Conservation (phyloP, 169 alveolate species). For the Neospora caninum region DNA sequence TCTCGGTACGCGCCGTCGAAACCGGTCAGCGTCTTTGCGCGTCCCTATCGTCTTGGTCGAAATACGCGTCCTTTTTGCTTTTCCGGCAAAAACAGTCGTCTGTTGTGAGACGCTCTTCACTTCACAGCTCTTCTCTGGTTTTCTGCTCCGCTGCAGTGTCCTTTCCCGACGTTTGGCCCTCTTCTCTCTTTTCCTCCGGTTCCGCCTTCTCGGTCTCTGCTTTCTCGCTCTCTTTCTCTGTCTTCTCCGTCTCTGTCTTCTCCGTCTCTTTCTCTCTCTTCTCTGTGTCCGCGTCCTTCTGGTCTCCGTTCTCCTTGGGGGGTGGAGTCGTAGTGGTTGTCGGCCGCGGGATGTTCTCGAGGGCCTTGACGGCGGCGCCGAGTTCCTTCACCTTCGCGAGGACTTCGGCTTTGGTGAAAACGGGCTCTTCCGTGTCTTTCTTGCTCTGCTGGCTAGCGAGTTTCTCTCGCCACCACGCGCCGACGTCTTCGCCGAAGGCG, state of each 20-base stretch:
- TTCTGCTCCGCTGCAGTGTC: background rate
- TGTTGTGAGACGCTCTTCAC: too few relatives aligned
- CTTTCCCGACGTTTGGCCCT: background rate
- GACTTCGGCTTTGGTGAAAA: conserved; percentile 64
- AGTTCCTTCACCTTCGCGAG: conserved; percentile 30
- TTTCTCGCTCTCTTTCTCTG: background rate
- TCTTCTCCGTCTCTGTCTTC: background rate
- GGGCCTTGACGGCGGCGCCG: background rate
- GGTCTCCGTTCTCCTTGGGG: background rate
- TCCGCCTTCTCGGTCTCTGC: background rate
- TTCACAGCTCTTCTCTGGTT: conserved; percentile 41
- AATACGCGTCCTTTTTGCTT: too few relatives aligned
- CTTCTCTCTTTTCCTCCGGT: background rate
- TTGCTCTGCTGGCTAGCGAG: conserved; percentile 40
- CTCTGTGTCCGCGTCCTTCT: background rate
- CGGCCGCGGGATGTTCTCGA: conserved; percentile 49
- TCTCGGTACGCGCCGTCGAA: too few relatives aligned
- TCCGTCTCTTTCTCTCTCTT: background rate
- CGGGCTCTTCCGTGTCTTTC: conserved; percentile 25
- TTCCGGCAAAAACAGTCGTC: too few relatives aligned
- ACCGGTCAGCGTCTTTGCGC: too few relatives aligned
- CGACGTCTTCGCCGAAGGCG: conserved; percentile 22
- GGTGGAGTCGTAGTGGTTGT: conserved; percentile 18
- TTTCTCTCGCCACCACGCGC: conserved; percentile 58
- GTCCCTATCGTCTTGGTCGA: too few relatives aligned